Evolutionary conservation across 164 flowering plant genomes (phyloP), one percentile per base, ranked within the genome.

Genomic region (Magnolia officinalis): DNA sequence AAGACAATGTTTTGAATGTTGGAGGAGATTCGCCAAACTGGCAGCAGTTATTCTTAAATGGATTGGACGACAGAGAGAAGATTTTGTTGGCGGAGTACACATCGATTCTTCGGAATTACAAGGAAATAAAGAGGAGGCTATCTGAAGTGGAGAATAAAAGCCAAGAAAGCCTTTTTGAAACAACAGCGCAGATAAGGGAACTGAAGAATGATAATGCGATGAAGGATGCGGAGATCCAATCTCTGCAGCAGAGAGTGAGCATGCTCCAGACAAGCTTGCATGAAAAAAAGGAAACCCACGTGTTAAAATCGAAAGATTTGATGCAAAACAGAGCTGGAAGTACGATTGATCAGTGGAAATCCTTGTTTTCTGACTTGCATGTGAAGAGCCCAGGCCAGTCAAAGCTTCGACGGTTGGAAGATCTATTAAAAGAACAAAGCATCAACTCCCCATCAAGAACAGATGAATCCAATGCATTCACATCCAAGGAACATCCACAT

Each of bases 61-160:
- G 89, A 14, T 10, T 86, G 71, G 93, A 89, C n/a, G 88, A 89
- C 58, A 84, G 89, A 74, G 98, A 90, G 72, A 90, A 86, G 80
- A 55, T 78, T 72, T 78, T 91, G 24, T 80, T 91, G 68, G 84
- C 87, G 14, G 91, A 90, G 82, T 91, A 91, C 79, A 88, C 90
- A 50, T 52, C 83, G 4, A 84, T 87, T 74, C 88, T 93, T 45
- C 75, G 82, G 16, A 86, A 85, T 55, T 88, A 84, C 65, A 90
- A 85, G 76, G 91, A 89, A 20, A 81, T 86, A 29, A 91, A 85
- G 82, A 85, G 74, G 84, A 88, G 85, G 82, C 86, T 91, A 19
- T 74, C 81, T 72, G 90, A 87, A 6, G 79, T 78, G 63, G 93
- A 90, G 81, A 87, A 86, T 84, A 84, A 84, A 75, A 88, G 81